Base-by-base conservation (phyloP, 2,329 filamentous ascomycete genomes). In the Neonectria magnoliae region DNA sequence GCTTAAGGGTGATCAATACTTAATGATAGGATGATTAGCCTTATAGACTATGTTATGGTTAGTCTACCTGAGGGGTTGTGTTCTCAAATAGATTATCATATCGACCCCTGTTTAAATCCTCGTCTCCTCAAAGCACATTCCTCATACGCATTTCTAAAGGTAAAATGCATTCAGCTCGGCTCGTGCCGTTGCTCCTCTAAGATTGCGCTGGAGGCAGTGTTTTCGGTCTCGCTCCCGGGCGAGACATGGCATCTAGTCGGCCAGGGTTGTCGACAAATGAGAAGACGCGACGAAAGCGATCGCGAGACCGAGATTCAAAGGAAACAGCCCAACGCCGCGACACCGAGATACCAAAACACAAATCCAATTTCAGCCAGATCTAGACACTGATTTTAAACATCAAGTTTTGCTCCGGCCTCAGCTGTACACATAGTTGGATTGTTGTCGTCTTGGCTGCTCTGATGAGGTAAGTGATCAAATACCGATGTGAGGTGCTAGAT, bases 371-470 rank as follows among this genome's bases (percentile, higher is more conserved):
- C 44, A 57, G 42, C 29, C 41, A 47, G 33, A 8, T 33, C 22
- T 27, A 4, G 1, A 31, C 27, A 44, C 8, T 41, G 11, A 53
- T 11, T 31, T 13, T 10, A 18, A 68, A 68, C 41, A 42, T 44
- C 16, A 36, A 42, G 25, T 57, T 55, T 25, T 68, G 66, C 14
- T 27, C 20, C 4, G 66, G 60, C 2, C 44, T 54, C 16, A 67
- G 51, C 27, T 68, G 66, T 5, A 47, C 48, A 13, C 55, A 67
- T 5, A 57, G 57, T 8, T 68, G 66, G 66, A 41, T 62, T 11
- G 58, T 68, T 7, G 38, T 61, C 13, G 45, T 38, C 18, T 54
- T 68, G 25, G 36, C 31, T 11, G 48, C 57, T 14, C 1, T 48
- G 0, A 59, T 42, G 22, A 29, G 36, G 53, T 66, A 41, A 11